phyloP scores from a whole-genome alignment of 805 yeast genomes.

The Candida coquimbonensis region DNA sequence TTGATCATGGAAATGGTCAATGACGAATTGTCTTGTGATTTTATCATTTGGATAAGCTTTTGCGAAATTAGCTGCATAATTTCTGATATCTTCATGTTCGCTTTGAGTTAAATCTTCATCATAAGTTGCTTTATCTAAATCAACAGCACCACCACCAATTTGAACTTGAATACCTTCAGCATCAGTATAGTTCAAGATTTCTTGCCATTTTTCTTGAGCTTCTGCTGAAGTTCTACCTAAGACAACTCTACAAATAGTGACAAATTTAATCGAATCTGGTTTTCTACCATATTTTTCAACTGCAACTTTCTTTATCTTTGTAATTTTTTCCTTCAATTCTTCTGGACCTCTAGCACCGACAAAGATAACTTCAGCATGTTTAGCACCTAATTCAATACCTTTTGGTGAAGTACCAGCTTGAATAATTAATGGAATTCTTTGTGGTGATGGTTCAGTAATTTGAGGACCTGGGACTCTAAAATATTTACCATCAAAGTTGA shows the following conservation, averaged over 20 bases:
- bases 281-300: constrained; percentile 29
- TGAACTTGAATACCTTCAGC: constrained; percentile 37
- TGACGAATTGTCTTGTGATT: constrained; percentile 1
- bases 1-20: neutral
- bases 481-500: constrained; percentile 33
- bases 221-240: constrained; percentile 34
- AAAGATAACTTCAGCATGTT: constrained; percentile 36
- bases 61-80: constrained; percentile 15
- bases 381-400: constrained; percentile 36
- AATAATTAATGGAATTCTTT: constrained; percentile 35
- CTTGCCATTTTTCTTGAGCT: constrained; percentile 30
- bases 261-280: constrained; percentile 30
- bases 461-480: constrained; percentile 37
- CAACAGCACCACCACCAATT: constrained; percentile 36
- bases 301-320: constrained; percentile 29
- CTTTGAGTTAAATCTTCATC: constrained; percentile 8
- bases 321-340: constrained; percentile 23
- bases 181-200: constrained; percentile 27
- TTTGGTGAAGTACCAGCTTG: constrained; percentile 38
- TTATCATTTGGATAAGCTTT: constrained; percentile 2
- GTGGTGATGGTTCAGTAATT: constrained; percentile 37
- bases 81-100: constrained; percentile 8
- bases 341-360: constrained; percentile 30
- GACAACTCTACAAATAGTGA: constrained; percentile 30
- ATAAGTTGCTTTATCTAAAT: constrained; percentile 25